Conservation (phyloP, 1,284 basidiomycete genomes). For the Pterulicium gracile region DNA sequence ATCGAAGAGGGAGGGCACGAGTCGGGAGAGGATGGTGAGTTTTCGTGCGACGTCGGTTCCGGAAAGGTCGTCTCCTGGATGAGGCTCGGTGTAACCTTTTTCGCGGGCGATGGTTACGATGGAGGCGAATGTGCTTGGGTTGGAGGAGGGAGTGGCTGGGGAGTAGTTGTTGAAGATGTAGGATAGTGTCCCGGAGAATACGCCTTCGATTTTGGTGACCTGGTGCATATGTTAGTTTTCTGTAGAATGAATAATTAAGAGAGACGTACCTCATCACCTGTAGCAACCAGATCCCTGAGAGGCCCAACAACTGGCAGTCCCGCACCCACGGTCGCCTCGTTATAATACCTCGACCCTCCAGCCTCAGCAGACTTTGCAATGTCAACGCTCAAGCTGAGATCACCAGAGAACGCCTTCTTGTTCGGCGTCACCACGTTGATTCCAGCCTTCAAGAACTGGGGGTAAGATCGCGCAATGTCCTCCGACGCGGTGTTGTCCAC, state of each 20-base stretch:
- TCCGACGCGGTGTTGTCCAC: conserved; percentile 95
- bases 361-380: conserved; percentile 50
- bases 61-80: conserved; percentile 93
- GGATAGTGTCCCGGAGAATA: conserved; percentile 91
- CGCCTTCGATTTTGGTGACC: conserved; percentile 75
- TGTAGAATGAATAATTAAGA: conserved; percentile 1
- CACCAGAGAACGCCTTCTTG: conserved; percentile 91
- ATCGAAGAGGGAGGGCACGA: conserved; percentile 46
- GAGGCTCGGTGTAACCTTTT: conserved; percentile 96
- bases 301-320: conserved; percentile 91
- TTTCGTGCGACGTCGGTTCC: conserved; percentile 97
- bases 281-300: conserved; percentile 83
- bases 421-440: conserved; percentile 93
- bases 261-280: conserved; percentile 73
- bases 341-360: conserved; percentile 64
- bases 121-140: conserved; percentile 71
- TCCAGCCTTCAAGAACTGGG: conserved; percentile 69
- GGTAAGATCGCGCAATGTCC: conserved; percentile 76
- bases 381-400: conserved; percentile 58
- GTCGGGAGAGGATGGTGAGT: conserved; percentile 87
- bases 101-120: conserved; percentile 85
- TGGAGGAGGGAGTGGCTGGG: conserved; percentile 32
- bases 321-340: conserved; percentile 94
- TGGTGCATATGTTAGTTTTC: conserved; percentile 17
- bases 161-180: conserved; percentile 99